Percentiles rank a stretch among this genome's conserved stretches.
Evolutionary conservation across 1,284 basidiomycete species (phyloP).

Genomic region (Tremellales sp.): DNA sequence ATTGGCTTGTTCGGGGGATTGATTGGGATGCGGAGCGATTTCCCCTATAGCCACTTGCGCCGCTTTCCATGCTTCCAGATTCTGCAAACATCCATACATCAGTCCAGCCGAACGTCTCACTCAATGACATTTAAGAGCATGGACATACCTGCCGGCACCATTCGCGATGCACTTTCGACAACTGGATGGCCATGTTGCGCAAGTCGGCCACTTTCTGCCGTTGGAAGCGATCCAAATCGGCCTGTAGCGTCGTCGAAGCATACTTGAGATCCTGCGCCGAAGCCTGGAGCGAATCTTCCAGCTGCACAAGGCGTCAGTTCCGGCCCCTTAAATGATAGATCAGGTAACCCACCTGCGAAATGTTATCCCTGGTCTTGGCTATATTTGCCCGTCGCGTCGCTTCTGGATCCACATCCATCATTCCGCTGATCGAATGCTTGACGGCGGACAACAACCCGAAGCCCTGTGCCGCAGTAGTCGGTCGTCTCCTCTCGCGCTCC

Average conservation of each 20-base stretch:
- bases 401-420: conserved; percentile 99
- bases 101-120: conserved; percentile 1
- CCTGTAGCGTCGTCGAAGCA: conserved; percentile 91
- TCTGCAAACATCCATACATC: conserved; percentile 54
- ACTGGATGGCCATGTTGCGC: conserved; percentile 82
- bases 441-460: conserved; percentile 88
- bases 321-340: background rate
- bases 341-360: conserved; percentile 67
- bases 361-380: conserved; percentile 87
- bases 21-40: conserved; percentile 84
- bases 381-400: conserved; percentile 88
- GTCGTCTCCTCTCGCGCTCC: conserved; percentile 11
- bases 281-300: conserved; percentile 86
- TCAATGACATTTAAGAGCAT: background rate
- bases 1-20: conserved; percentile 27
- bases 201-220: conserved; percentile 96
- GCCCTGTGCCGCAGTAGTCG: conserved; percentile 55
- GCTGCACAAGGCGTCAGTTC: conserved; percentile 51
- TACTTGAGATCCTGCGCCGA: conserved; percentile 91
- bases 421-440: conserved; percentile 89
- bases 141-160: conserved; percentile 82
- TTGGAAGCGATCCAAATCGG: conserved; percentile 96
- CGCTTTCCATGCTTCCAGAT: conserved; percentile 93
- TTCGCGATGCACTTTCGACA: conserved; percentile 86
- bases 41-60: conserved; percentile 84